A percentile compares a stretch with the other conserved stretches of the same genome.
Conservation (phyloP, 2,329 filamentous ascomycete genomes). For the Microcera coccophila region DNA sequence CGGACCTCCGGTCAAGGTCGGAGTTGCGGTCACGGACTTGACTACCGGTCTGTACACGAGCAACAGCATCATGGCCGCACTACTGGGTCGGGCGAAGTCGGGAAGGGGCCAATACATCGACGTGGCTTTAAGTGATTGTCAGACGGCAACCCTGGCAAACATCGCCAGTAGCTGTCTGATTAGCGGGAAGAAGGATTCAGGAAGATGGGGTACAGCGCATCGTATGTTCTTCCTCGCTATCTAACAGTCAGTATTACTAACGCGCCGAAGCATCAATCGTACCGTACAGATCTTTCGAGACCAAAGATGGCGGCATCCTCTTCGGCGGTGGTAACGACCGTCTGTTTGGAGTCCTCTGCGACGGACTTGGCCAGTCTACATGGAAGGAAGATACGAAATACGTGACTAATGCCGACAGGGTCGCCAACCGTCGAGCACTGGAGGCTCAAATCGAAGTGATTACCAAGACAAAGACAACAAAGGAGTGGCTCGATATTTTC, state of each 20-base stretch:
- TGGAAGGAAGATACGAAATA: slow-evolving; percentile 60
- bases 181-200: slow-evolving; percentile 80
- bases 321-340: slow-evolving; percentile 70
- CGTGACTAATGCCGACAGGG: slow-evolving; percentile 58
- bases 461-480: slow-evolving; percentile 72
- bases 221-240: slow-evolving; percentile 49
- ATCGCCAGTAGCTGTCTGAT: slow-evolving; percentile 90
- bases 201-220: slow-evolving; percentile 94
- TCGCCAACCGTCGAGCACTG: slow-evolving; percentile 69
- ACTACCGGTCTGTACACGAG: slow-evolving; percentile 94
- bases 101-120: slow-evolving; percentile 90
- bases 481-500: slow-evolving; percentile 81
- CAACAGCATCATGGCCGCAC: slow-evolving; percentile 90
- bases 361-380: slow-evolving; percentile 53
- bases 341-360: slow-evolving; percentile 62
- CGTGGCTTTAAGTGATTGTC: slow-evolving; percentile 85
- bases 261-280: slow-evolving; percentile 78
- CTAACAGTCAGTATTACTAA: neutral
- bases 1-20: slow-evolving; percentile 92
- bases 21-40: slow-evolving; percentile 92
- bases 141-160: slow-evolving; percentile 91
- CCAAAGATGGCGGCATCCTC: slow-evolving; percentile 66
- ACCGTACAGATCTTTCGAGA: slow-evolving; percentile 82
- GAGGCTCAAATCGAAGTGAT: slow-evolving; percentile 75
- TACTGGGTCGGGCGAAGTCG: slow-evolving; percentile 70